phyloP scores from a whole-genome alignment of 2,329 filamentous ascomycete genomes.

The Cladosporium sphaerospermum region DNA sequence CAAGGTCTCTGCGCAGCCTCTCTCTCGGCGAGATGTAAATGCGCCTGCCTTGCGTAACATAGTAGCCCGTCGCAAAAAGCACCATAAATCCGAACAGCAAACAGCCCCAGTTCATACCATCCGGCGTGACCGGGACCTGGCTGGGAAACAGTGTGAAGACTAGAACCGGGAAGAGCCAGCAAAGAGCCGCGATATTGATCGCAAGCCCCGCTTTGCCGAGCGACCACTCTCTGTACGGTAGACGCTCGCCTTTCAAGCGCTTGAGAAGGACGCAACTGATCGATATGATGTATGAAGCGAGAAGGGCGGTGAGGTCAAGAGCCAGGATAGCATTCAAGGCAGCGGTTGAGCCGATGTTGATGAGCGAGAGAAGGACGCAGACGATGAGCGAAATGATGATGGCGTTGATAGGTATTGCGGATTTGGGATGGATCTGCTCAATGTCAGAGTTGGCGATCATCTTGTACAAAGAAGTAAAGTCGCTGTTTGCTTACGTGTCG shows the following conservation, averaged over 20 bases:
- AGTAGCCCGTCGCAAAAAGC: conserved; percentile 35
- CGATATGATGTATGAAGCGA: conserved; percentile 36
- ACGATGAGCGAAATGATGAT: conserved; percentile 20
- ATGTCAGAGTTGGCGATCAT: not conserved
- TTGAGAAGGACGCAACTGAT: conserved; percentile 33
- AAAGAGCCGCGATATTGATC: conserved; percentile 29
- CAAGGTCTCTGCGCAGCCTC: conserved; percentile 6
- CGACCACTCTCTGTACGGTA: conserved; percentile 34
- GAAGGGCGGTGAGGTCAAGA: conserved; percentile 32
- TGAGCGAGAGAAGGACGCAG: conserved; percentile 27
- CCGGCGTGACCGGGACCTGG: conserved; percentile 18
- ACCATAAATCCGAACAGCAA: conserved; percentile 39
- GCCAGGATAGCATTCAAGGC: conserved; percentile 39
- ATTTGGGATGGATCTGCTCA: conserved; percentile 6
- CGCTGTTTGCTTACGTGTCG: conserved; percentile 14
- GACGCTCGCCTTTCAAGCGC: conserved; percentile 28
- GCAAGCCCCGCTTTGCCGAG: conserved; percentile 32
- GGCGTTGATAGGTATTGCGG: conserved; percentile 22
- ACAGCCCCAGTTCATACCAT: conserved; percentile 45
- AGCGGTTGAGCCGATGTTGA: conserved; percentile 34
- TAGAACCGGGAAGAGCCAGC: conserved; percentile 41
- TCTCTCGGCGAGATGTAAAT: conserved; percentile 22
- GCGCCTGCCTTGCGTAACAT: conserved; percentile 28
- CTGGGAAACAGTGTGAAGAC: conserved; percentile 45
- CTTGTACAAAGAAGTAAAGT: not conserved